Base-by-base conservation (phyloP, 2,329 filamentous ascomycete genomes). In the Colletotrichum coccodes region DNA sequence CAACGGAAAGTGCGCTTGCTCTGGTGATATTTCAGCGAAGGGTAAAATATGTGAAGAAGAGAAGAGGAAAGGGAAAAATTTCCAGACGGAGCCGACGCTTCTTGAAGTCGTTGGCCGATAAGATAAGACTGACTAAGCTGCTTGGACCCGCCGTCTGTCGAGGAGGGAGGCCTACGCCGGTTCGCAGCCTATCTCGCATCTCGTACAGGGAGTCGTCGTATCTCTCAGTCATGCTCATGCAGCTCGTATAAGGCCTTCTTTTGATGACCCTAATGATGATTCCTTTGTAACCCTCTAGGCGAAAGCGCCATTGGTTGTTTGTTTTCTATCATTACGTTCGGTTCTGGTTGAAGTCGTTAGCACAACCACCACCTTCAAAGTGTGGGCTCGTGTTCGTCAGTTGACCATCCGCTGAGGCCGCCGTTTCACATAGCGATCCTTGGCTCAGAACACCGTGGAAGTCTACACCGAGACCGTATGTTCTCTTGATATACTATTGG, bases 11-110 rank as follows among this genome's bases (percentile, higher is more conserved):
- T 73, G 72, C 72, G 76, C 79, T 76, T 75, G 71, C 77, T 78
- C 68, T 59, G 71, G 71, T 77, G 72, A 75, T 77, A 79, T 75
- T 73, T 80, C 79, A 76, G 79, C 76, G 79, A 84, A 83, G 82
- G 79, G 78, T 73, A 73, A 80, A 70, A 71, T 80, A 85, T 86
- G 83, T 87, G 80, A 80, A 82, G 80, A 80, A 77, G 75, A 77
- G 52, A 71, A 50, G 42, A 38, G n/a, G n/a, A 49, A 60, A n/a
- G 4, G 40, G 61, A 44, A 66, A 69, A 56, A 32, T 50, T 60
- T 56, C 56, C 32, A 26, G 9, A 40, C 49, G 47, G 40, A 58
- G 62, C 59, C 28, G n/a, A 32, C 28, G 16, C 52, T 36, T 56
- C 42, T 66, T 66, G 47, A 66, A 56, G 62, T 21, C 21, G 12